A percentile compares a stretch with the other conserved stretches of the same genome.
phyloP scores from a whole-genome alignment of 345 rosid species.

The Odontarrhena argentea region DNA sequence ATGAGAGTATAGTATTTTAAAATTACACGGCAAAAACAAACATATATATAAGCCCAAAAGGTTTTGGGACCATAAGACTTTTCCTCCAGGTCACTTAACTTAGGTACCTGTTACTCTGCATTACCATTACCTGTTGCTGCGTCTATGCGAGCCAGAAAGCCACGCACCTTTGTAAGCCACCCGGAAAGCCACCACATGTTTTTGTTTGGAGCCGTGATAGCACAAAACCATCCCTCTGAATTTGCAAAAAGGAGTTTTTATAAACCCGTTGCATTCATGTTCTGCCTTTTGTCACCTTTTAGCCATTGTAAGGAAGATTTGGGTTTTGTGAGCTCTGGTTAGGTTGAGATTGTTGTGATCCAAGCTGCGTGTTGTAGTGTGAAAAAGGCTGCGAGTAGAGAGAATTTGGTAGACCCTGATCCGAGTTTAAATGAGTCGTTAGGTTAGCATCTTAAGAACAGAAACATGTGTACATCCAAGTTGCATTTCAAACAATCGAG shows the following conservation, averaged over 20 bases:
- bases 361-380: constrained; percentile 81
- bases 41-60: constrained; percentile 24
- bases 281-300: constrained; percentile 41
- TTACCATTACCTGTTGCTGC: constrained; percentile 33
- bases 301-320: constrained; percentile 82
- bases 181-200: constrained; percentile 39
- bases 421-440: not conserved
- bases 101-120: constrained; percentile 36
- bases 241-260: constrained; percentile 56
- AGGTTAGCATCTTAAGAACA: constrained; percentile 15
- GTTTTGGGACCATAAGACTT: constrained; percentile 38
- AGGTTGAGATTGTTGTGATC: constrained; percentile 71
- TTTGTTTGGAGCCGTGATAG: constrained; percentile 59
- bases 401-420: constrained; percentile 86
- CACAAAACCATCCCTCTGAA: constrained; percentile 75
- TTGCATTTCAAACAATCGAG: not conserved
- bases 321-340: constrained; percentile 83
- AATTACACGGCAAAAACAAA: constrained; percentile 33
- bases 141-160: constrained; percentile 35
- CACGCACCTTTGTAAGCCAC: constrained; percentile 47
- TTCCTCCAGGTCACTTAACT: constrained; percentile 28
- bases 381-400: constrained; percentile 93
- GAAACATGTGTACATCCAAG: not conserved
- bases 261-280: constrained; percentile 54
- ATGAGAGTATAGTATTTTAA: constrained; percentile 1